These are phyloP conservation scores for Aspergillus carbonarius DNA, from an alignment of 2,329 filamentous ascomycete species.

Conservation along the genomic window DNA sequence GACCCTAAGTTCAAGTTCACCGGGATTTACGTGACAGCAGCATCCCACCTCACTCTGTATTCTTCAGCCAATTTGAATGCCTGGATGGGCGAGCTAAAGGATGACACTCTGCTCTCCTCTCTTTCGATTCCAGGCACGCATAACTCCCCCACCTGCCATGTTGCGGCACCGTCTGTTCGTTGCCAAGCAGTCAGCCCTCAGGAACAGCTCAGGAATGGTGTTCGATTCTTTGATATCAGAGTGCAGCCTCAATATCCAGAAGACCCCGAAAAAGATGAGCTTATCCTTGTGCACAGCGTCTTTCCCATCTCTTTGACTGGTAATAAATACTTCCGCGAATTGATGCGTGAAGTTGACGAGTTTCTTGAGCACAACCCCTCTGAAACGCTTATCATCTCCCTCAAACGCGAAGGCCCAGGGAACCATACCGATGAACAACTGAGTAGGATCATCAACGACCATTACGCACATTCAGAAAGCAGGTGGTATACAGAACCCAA, in stretches of 20 bases:
- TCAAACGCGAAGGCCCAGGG: conserved; percentile 90
- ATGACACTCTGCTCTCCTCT: conserved; percentile 70
- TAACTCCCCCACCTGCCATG: conserved; percentile 83
- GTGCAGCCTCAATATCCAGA: conserved; percentile 65
- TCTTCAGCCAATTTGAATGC: conserved; percentile 66
- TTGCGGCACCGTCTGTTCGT: conserved; percentile 84
- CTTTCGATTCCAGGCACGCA: conserved; percentile 94
- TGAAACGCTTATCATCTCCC: conserved; percentile 79
- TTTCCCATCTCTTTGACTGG: conserved; percentile 87
- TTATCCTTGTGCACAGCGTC: conserved; percentile 82
- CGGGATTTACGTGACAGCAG: conserved; percentile 61
- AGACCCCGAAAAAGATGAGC: conserved; percentile 60
- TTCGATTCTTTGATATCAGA: conserved; percentile 91
- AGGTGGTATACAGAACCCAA: conserved; percentile 77
- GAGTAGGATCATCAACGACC: conserved; percentile 67
- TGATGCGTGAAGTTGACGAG: conserved; percentile 68
- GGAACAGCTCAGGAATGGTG: conserved; percentile 81
- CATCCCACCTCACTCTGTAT: conserved; percentile 61
- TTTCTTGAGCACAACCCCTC: conserved; percentile 77
- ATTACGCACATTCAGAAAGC: conserved; percentile 61
- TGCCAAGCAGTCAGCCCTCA: conserved; percentile 79
- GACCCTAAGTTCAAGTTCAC: conserved; percentile 60
- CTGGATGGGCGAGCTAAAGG: conserved; percentile 79
- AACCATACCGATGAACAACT: conserved; percentile 77
- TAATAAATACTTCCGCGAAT: conserved; percentile 71